Evolutionary conservation across 1,284 basidiomycete species (phyloP).

Genomic region (Cryptococcus sp.): DNA sequence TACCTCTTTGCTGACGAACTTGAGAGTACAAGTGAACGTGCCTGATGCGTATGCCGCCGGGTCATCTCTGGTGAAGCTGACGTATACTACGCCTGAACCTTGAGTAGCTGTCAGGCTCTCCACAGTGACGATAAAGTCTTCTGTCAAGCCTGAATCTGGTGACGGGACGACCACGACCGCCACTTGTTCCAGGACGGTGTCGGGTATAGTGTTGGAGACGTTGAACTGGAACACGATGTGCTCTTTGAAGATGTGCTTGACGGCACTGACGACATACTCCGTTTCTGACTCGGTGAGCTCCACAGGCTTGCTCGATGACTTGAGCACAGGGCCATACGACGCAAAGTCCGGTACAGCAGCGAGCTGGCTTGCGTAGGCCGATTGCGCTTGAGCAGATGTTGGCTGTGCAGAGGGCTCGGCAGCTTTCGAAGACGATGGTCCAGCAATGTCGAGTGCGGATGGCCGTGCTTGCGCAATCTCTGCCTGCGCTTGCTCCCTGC

Average conservation of each 20-base stretch:
- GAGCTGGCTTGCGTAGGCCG: constrained; percentile 82
- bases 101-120: constrained; percentile 67
- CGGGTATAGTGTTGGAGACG: constrained; percentile 97
- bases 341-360: constrained; percentile 82
- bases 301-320: constrained; percentile 76
- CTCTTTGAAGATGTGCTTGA: constrained; percentile 96
- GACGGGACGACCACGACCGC: constrained; percentile 89
- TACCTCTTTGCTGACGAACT: constrained; percentile 95
- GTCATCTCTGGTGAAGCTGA: constrained; percentile 83
- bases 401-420: constrained; percentile 65
- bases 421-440: constrained; percentile 59
- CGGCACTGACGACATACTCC: constrained; percentile 94
- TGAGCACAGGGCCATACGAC: constrained; percentile 81
- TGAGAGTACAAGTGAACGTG: constrained; percentile 90
- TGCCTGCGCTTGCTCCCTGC: constrained; percentile 81
- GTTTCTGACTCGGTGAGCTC: constrained; percentile 96
- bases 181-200: constrained; percentile 92
- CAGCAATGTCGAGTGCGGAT: constrained; percentile 72
- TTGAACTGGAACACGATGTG: constrained; percentile 99
- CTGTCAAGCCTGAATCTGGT: constrained; percentile 72
- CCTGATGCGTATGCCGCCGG: constrained; percentile 76
- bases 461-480: constrained; percentile 74
- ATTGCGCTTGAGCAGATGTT: constrained; percentile 73
- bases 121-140: constrained; percentile 93
- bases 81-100: constrained; percentile 84